Evolutionary conservation across 768 basidiomycete genomes (phyloP).

Genomic region (Termitomyces bulborhizus): DNA sequence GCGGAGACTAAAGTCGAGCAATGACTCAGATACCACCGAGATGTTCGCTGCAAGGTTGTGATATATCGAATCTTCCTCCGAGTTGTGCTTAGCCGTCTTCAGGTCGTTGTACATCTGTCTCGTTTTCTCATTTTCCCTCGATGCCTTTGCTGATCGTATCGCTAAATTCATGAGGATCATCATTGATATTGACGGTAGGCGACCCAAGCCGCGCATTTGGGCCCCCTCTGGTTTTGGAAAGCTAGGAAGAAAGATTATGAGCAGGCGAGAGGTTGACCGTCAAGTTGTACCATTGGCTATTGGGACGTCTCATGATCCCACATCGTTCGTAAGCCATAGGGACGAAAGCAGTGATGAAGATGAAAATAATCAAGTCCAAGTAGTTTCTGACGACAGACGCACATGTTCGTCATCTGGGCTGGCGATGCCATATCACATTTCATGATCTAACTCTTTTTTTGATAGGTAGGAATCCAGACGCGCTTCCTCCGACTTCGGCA

Average conservation of each 20-base stretch:
- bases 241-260: slow-evolving; percentile 28
- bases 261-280: slow-evolving; percentile 19
- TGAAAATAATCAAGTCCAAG: neutral
- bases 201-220: slow-evolving; percentile 34
- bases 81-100: neutral
- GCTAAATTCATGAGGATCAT: slow-evolving; percentile 24
- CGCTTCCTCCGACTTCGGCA: slow-evolving; percentile 30
- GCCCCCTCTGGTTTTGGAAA: slow-evolving; percentile 35
- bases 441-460: neutral
- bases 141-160: slow-evolving; percentile 32
- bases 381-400: slow-evolving; percentile 6
- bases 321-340: slow-evolving; percentile 17
- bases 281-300: slow-evolving; percentile 24
- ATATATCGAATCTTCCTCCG: neutral
- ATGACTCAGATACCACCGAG: slow-evolving; percentile 15
- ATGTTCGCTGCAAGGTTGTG: slow-evolving; percentile 35
- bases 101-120: slow-evolving; percentile 41
- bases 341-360: slow-evolving; percentile 17
- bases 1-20: slow-evolving; percentile 16
- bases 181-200: slow-evolving; percentile 27
- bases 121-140: slow-evolving; percentile 36
- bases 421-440: neutral
- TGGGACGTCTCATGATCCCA: slow-evolving; percentile 32
- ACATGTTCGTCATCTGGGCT: slow-evolving; percentile 6
- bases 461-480: slow-evolving; percentile 35